Evolutionary conservation across 306 rosid species (phyloP).

Genomic region (Vigna mungo): DNA sequence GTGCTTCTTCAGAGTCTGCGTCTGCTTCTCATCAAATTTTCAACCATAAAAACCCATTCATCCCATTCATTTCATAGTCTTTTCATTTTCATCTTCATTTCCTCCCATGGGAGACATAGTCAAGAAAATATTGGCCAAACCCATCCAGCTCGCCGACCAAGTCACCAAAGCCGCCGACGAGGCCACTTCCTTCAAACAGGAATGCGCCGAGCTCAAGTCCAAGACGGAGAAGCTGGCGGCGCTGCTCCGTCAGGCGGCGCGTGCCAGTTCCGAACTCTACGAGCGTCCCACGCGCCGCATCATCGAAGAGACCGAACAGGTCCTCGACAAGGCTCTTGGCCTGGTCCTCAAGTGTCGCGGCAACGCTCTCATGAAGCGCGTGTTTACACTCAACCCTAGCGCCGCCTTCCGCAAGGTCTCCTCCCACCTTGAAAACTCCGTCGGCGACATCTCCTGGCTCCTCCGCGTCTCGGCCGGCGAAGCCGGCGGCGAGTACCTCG

Average conservation of each 20-base stretch:
- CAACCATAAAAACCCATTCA: not conserved
- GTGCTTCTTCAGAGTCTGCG: not conserved
- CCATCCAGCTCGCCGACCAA: constrained; percentile 87
- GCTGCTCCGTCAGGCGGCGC: constrained; percentile 86
- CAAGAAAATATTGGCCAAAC: constrained; percentile 72
- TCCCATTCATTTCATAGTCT: not conserved
- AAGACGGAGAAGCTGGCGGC: constrained; percentile 80
- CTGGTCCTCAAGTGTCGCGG: constrained; percentile 71
- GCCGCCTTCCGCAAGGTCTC: constrained; percentile 78
- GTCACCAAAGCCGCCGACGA: constrained; percentile 76
- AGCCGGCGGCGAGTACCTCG: constrained; percentile 63
- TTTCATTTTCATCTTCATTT: not conserved
- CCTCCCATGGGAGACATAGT: constrained; percentile 71
- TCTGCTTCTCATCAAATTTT: not conserved
- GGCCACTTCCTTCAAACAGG: constrained; percentile 70
- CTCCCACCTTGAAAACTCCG: constrained; percentile 73
- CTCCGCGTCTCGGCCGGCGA: constrained; percentile 77
- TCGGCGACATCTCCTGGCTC: constrained; percentile 91
- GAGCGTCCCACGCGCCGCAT: constrained; percentile 87
- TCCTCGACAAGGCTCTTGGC: constrained; percentile 66
- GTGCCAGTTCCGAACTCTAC: constrained; percentile 88
- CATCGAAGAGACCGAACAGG: constrained; percentile 80
- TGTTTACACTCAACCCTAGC: constrained; percentile 75
- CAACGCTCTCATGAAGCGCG: constrained; percentile 78
- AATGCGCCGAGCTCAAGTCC: constrained; percentile 70